These are phyloP conservation scores for Blastobotrys muscicola DNA, from an alignment of 805 yeast genomes.

Conservation along the genomic window DNA sequence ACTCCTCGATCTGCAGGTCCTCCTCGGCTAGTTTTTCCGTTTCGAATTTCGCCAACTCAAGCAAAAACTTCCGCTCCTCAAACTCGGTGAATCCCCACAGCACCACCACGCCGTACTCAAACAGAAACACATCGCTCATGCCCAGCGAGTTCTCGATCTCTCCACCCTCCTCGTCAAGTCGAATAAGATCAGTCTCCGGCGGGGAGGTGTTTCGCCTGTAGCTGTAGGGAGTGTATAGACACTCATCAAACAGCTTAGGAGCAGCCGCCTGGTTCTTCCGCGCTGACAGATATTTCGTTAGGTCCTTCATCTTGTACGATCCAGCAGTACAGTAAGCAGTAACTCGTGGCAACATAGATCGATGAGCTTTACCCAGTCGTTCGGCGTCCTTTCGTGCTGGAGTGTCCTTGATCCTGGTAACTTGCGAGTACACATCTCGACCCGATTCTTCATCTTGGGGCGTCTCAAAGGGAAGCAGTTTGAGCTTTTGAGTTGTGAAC, in stretches of 20 bases:
- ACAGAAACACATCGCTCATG: constrained; percentile 71
- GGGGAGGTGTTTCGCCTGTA: constrained; percentile 25
- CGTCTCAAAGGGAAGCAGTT: constrained; percentile 60
- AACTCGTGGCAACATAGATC: constrained; percentile 81
- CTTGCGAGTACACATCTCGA: constrained; percentile 71
- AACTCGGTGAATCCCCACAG: constrained; percentile 88
- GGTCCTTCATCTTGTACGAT: constrained; percentile 78
- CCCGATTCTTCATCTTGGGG: constrained; percentile 29
- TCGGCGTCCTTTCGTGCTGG: constrained; percentile 93
- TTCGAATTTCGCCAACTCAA: constrained; percentile 80
- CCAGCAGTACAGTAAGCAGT: constrained; percentile 97
- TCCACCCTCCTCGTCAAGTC: constrained; percentile 91
- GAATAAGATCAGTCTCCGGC: constrained; percentile 31
- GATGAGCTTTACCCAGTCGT: constrained; percentile 73
- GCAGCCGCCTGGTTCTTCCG: constrained; percentile 50
- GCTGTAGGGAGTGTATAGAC: constrained; percentile 84
- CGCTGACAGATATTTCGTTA: constrained; percentile 76
- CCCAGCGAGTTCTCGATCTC: constrained; percentile 72
- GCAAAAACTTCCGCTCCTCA: constrained; percentile 75
- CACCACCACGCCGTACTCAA: constrained; percentile 95
- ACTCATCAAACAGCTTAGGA: constrained; percentile 88
- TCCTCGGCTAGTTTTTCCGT: constrained; percentile 84
- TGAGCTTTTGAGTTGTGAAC: constrained; percentile 79
- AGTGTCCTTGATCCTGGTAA: constrained; percentile 70
- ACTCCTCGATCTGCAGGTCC: constrained; percentile 90